Evolutionary conservation across 2,329 filamentous ascomycete genomes (phyloP).

Genomic region (Clarireedia hainanense): DNA sequence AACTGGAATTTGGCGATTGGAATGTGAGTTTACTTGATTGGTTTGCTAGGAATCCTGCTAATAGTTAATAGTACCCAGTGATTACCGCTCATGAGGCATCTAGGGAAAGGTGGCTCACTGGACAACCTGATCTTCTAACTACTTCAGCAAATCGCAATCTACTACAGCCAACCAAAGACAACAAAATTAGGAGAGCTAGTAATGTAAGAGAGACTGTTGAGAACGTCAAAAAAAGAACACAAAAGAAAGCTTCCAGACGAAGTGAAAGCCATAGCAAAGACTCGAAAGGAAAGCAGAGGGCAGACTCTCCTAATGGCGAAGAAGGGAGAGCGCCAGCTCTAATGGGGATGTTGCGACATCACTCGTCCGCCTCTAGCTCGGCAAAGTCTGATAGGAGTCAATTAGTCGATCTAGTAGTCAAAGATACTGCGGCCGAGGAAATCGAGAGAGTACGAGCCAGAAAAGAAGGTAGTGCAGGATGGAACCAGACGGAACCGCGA

Average conservation of each 20-base stretch:
- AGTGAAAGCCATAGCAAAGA: slow-evolving; percentile 16
- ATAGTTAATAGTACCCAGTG: slow-evolving; percentile 67
- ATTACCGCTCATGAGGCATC: slow-evolving; percentile 76
- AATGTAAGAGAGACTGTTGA: slow-evolving; percentile 32
- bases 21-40: slow-evolving; percentile 57
- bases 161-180: slow-evolving; percentile 41
- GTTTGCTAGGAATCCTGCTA: not conserved
- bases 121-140: slow-evolving; percentile 44
- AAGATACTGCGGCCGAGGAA: slow-evolving; percentile 54
- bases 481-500: slow-evolving; percentile 48
- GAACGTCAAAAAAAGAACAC: slow-evolving; percentile 28
- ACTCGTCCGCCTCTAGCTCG: slow-evolving; percentile 41
- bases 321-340: slow-evolving; percentile 28
- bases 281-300: slow-evolving; percentile 26
- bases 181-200: slow-evolving; percentile 29
- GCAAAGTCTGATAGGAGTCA: slow-evolving; percentile 51
- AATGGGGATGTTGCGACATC: slow-evolving; percentile 34
- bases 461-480: slow-evolving; percentile 53
- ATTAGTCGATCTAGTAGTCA: slow-evolving; percentile 59
- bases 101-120: slow-evolving; percentile 55
- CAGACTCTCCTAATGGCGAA: slow-evolving; percentile 17
- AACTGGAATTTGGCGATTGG: slow-evolving; percentile 81
- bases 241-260: slow-evolving; percentile 22
- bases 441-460: slow-evolving; percentile 52
- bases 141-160: slow-evolving; percentile 46